Conservation (phyloP, 805 yeast genomes). For the Zygosaccharomyces bailii region DNA sequence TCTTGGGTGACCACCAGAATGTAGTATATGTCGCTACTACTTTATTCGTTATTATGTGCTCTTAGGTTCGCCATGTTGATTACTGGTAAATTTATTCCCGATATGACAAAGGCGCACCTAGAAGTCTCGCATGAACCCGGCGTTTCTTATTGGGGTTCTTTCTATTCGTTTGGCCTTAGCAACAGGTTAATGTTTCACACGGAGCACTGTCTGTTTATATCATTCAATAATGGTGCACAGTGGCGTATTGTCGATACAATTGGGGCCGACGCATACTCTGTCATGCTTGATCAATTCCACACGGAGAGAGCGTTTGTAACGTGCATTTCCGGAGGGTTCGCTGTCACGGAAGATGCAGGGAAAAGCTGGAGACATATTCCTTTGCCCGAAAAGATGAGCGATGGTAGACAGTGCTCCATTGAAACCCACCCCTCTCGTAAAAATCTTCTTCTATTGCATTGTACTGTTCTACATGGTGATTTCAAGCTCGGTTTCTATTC, state of each 20-base stretch:
- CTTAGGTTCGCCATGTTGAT: neutral
- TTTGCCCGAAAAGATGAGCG: neutral
- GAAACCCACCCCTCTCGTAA: conserved; percentile 19
- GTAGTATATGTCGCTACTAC: neutral
- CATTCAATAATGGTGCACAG: conserved; percentile 46
- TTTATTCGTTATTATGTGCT: neutral
- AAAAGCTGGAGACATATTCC: conserved; percentile 20
- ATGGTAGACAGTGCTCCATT: conserved; percentile 5
- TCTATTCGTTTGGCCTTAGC: neutral
- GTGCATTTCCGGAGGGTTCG: conserved; percentile 9
- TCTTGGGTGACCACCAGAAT: neutral
- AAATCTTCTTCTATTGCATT: conserved; percentile 14
- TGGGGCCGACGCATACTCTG: conserved; percentile 3
- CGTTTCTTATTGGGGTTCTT: neutral
- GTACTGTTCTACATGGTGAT: conserved; percentile 9
- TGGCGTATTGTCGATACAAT: conserved; percentile 37
- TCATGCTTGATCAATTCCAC: conserved; percentile 16
- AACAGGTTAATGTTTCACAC: neutral
- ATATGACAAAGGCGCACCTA: neutral
- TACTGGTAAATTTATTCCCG: neutral
- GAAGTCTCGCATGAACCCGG: neutral
- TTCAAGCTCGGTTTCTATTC: neutral
- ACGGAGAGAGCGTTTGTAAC: conserved; percentile 20
- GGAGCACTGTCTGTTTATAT: neutral
- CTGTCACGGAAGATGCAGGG: conserved; percentile 31